Conservation (phyloP, 257 asterid genomes). For the Scutellaria barbata region DNA sequence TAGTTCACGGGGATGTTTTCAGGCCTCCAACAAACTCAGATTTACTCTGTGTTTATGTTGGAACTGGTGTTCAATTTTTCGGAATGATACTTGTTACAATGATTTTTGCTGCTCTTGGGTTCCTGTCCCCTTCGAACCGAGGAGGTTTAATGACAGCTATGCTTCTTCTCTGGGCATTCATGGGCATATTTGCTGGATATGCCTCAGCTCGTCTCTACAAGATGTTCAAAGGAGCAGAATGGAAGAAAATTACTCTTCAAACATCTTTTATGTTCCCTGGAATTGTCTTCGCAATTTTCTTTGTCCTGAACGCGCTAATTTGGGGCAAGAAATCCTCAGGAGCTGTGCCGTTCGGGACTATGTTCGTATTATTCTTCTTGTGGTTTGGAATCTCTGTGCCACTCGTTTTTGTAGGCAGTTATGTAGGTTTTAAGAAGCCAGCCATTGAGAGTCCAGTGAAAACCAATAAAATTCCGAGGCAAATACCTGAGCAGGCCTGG, state of each 20-base stretch:
- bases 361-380: conserved; percentile 74
- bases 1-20: conserved; percentile 91
- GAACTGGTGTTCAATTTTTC: conserved; percentile 87
- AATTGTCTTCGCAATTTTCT: conserved; percentile 62
- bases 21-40: conserved; percentile 86
- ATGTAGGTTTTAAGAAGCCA: conserved; percentile 75
- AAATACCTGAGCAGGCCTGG: conserved; percentile 94
- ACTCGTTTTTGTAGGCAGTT: conserved; percentile 84
- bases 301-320: conserved; percentile 73
- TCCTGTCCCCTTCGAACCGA: conserved; percentile 90
- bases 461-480: conserved; percentile 91
- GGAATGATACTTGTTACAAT: conserved; percentile 85
- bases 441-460: conserved; percentile 88
- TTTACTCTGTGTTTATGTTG: conserved; percentile 77
- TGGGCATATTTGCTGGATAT: conserved; percentile 91
- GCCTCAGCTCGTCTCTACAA: conserved; percentile 87
- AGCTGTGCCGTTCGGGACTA: conserved; percentile 91
- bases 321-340: conserved; percentile 95
- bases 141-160: conserved; percentile 93
- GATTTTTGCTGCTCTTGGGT: conserved; percentile 85
- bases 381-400: conserved; percentile 94
- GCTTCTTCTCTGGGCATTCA: conserved; percentile 92
- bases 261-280: conserved; percentile 87
- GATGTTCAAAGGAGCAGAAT: conserved; percentile 86
- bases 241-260: conserved; percentile 82